Evolutionary conservation across 2,329 filamentous ascomycete species (phyloP), one percentile per base, ranked within the genome.

Genomic region (Trichoderma atroviride): DNA sequence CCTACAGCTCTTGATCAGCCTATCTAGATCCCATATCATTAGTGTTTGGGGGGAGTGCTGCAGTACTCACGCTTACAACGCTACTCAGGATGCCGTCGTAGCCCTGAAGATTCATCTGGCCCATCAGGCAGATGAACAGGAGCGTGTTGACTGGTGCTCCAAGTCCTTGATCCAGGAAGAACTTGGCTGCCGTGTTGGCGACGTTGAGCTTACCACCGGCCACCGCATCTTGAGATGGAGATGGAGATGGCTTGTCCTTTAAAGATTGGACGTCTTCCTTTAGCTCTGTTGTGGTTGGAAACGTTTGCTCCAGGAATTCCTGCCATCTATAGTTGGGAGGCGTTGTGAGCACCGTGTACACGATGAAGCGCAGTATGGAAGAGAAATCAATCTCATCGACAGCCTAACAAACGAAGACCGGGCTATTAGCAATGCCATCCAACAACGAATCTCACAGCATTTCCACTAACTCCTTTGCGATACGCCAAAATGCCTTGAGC

Each of bases 261-360:
- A 16, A 1, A 16, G 40, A n/a, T 29, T 61, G 37, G 40, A 6
- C 37, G 4, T 33, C 22, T 19, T 22, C 31, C 6, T 24, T 33
- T 14, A 37, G n/a, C 33, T 60, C 64, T 29, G 63, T 68, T 4
- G 55, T 60, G 31, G 68, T 70, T 19, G 69, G 56, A 29, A 68
- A 70, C 24, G 19, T 62, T 27, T 16, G 27, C 53, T 68, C 69
- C 5, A 68, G 63, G 24, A 60, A 70, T 56, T 70, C 29, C 64
- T 70, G 63, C 63, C 69, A 68, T 52, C 57, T 62, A 60, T 70
- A 62, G 47, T 70, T 70, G 19, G 69, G 69, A 27, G 47, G 57
- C 5, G 63, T 68, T 27, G 69, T 70, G 57, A 70, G 57, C 56
- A 62, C 63, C 43, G 69, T 70, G 13, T 70, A 70, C 5, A 70